phyloP scores from a whole-genome alignment of 2,329 filamentous ascomycete species.

The Aspergillus sp. region DNA sequence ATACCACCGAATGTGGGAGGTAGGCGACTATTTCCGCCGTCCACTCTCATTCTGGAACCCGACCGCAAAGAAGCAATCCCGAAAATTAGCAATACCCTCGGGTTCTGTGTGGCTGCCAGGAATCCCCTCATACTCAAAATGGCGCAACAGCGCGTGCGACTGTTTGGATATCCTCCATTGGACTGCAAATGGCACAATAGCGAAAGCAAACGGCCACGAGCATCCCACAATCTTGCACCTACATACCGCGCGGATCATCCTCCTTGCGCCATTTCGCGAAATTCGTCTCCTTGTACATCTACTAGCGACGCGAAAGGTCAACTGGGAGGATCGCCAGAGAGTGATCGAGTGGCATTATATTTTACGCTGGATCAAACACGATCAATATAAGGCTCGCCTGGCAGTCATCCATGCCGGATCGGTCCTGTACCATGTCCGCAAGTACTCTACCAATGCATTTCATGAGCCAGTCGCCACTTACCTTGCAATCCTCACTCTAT shows the following conservation, averaged over 20 bases:
- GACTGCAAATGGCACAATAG: constrained; percentile 59
- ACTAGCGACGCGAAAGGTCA: constrained; percentile 38
- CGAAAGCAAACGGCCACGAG: constrained; percentile 55
- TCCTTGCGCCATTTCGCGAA: constrained; percentile 55
- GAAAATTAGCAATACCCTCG: constrained; percentile 38
- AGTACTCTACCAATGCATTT: constrained; percentile 54
- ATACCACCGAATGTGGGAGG: constrained; percentile 55
- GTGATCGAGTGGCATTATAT: constrained; percentile 47
- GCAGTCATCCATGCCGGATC: constrained; percentile 60
- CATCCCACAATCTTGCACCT: constrained; percentile 61
- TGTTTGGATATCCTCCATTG: constrained; percentile 62
- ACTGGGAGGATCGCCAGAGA: constrained; percentile 34
- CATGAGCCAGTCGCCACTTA: constrained; percentile 53
- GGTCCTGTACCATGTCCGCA: constrained; percentile 57
- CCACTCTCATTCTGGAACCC: constrained; percentile 53
- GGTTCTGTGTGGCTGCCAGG: constrained; percentile 53
- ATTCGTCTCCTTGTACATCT: constrained; percentile 51
- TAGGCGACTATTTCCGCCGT: constrained; percentile 50
- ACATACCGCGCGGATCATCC: constrained; percentile 58
- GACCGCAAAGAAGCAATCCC: constrained; percentile 46
- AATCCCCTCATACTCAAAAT: constrained; percentile 53
- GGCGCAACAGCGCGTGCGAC: constrained; percentile 50
- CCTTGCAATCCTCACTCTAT: constrained; percentile 52
- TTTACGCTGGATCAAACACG: constrained; percentile 54
- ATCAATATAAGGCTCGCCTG: constrained; percentile 62